A percentile compares a stretch with the other conserved stretches of the same genome.
Conservation (phyloP, 768 basidiomycete species). For the Pleurotus tuber-regium region DNA sequence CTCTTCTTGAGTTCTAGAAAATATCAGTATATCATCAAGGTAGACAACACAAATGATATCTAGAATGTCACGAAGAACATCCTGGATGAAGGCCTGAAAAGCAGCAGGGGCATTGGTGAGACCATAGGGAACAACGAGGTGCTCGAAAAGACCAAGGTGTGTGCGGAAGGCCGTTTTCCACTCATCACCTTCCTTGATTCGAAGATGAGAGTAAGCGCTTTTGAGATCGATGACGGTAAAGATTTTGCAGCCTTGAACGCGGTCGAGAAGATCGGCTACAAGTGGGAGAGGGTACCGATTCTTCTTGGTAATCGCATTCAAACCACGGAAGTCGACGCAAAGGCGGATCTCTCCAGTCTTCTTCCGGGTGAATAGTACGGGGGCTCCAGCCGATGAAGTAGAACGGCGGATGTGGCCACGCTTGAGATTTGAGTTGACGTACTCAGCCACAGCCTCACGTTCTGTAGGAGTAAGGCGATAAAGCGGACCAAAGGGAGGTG, state of each 20-base stretch:
- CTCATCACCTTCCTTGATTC: conserved; percentile 36
- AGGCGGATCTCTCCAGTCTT: conserved; percentile 20
- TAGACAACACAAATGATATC: conserved; percentile 9
- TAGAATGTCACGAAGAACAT: conserved; percentile 30
- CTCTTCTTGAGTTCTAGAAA: conserved; percentile 14
- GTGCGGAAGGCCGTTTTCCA: conserved; percentile 44
- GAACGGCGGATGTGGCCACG: conserved; percentile 26
- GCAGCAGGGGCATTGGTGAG: conserved; percentile 37
- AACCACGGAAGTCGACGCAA: conserved; percentile 20
- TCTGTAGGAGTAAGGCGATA: conserved; percentile 26
- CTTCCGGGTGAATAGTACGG: conserved; percentile 24
- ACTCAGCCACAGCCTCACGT: conserved; percentile 21
- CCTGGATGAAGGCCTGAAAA: conserved; percentile 43
- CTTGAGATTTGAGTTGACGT: conserved; percentile 25
- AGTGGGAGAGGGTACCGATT: conserved; percentile 34
- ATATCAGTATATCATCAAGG: conserved; percentile 32
- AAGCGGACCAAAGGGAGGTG: conserved; percentile 10
- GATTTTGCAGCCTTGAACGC: conserved; percentile 23
- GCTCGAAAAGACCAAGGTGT: conserved; percentile 34
- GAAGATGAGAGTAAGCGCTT: conserved; percentile 33
- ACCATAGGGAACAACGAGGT: conserved; percentile 35
- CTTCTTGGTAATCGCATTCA: conserved; percentile 33
- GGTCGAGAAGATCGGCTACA: conserved; percentile 29
- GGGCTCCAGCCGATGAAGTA: conserved; percentile 17
- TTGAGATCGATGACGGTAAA: conserved; percentile 36